Evolutionary conservation across 2,329 filamentous ascomycete genomes (phyloP).

Genomic region (Didymella segeticola): DNA sequence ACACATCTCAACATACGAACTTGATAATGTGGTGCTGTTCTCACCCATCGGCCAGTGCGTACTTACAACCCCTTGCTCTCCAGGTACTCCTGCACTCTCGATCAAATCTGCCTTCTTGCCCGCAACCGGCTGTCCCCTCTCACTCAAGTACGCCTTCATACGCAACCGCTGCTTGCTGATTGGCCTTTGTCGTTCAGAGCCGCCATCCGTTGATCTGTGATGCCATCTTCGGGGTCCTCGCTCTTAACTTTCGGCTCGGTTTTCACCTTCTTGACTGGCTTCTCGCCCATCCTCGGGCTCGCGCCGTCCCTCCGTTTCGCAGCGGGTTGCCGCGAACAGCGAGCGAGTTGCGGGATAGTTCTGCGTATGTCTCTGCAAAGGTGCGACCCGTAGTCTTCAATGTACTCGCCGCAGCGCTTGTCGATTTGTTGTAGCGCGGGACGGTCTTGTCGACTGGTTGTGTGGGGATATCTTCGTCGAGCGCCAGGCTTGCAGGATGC

Average conservation of each 20-base stretch:
- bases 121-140: constrained; percentile 27
- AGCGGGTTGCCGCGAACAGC: constrained; percentile 51
- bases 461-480: constrained; percentile 89
- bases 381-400: constrained; percentile 77
- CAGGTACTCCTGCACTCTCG: constrained; percentile 46
- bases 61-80: constrained; percentile 35
- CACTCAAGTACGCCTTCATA: constrained; percentile 43
- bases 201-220: constrained; percentile 55
- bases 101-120: constrained; percentile 50
- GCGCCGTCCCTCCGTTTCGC: constrained; percentile 53
- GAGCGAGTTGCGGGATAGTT: constrained; percentile 49
- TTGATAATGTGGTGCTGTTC: too few species aligned
- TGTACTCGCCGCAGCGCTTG: constrained; percentile 79
- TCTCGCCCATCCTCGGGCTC: constrained; percentile 31
- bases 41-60: too few species aligned
- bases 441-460: constrained; percentile 77
- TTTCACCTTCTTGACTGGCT: constrained; percentile 37
- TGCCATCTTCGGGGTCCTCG: constrained; percentile 31
- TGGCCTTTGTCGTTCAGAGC: constrained; percentile 52
- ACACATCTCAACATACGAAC: too few species aligned
- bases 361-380: constrained; percentile 65
- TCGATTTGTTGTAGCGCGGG: constrained; percentile 88
- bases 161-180: constrained; percentile 51
- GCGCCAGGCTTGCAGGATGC: constrained; percentile 87
- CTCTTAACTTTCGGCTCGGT: constrained; percentile 34